Percentiles rank a stretch among this genome's conserved stretches.
Evolutionary conservation across 257 asterid genomes (phyloP).

Genomic region (Lithospermum erythrorhizon): DNA sequence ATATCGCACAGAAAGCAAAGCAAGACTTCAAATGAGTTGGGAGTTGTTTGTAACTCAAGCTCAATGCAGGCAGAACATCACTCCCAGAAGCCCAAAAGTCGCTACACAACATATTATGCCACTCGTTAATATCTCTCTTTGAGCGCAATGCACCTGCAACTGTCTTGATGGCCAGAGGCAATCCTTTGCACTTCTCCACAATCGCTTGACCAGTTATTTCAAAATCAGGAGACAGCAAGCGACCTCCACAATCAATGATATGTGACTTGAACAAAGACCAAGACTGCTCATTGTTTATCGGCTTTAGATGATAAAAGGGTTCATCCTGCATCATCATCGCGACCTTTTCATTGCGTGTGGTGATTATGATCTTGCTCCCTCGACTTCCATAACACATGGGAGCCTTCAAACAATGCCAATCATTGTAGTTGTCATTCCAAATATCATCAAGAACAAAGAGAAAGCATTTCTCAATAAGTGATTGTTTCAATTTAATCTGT

Average conservation of each 20-base stretch:
- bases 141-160: slow-evolving; percentile 6
- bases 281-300: not conserved
- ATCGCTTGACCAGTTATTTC: slow-evolving; percentile 2
- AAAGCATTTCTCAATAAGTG: slow-evolving; percentile 30
- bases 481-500: slow-evolving; percentile 33
- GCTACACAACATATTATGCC: slow-evolving; percentile 1
- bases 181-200: slow-evolving; percentile 1
- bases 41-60: slow-evolving; percentile 10
- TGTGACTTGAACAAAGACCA: slow-evolving; percentile 9
- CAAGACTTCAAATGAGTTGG: slow-evolving; percentile 9
- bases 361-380: slow-evolving; percentile 48
- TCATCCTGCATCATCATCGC: slow-evolving; percentile 30
- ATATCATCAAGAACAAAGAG: slow-evolving; percentile 51
- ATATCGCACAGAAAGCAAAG: slow-evolving; percentile 6
- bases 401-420: slow-evolving; percentile 28
- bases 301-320: not conserved
- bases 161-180: slow-evolving; percentile 14
- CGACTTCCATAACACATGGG: slow-evolving; percentile 30
- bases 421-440: slow-evolving; percentile 34
- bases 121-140: not conserved
- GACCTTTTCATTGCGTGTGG: slow-evolving; percentile 38
- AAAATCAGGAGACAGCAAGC: not conserved
- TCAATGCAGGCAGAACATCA: not conserved
- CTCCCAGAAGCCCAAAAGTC: not conserved
- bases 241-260: not conserved